Evolutionary conservation across 192 early-diverging fungal genomes (phyloP).

Genomic region (Phlyctochytrium planicorne): DNA sequence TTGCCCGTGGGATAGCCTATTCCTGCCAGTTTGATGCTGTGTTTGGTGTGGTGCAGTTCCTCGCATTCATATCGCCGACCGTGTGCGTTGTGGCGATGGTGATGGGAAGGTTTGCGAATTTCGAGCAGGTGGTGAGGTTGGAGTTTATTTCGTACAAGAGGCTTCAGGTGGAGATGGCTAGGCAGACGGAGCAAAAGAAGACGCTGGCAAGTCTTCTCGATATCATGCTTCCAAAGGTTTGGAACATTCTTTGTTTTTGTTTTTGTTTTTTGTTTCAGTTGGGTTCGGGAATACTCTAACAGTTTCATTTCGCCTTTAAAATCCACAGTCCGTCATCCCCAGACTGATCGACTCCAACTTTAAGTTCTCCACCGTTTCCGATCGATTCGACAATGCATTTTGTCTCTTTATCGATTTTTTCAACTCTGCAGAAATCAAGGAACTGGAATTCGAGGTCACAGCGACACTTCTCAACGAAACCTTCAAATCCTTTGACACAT

Average conservation of each 20-base stretch:
- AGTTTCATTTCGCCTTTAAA: too few species aligned
- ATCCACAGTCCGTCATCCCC: constrained; percentile 4
- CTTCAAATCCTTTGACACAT: constrained; percentile 1
- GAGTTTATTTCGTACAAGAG: constrained; percentile 7
- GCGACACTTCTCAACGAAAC: not conserved
- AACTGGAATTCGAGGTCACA: not conserved
- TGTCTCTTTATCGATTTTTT: constrained; percentile 7
- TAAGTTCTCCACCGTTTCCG: constrained; percentile 5
- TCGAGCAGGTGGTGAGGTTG: constrained; percentile 1
- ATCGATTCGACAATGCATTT: constrained; percentile 1
- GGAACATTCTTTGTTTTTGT: not conserved
- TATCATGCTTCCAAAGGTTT: constrained; percentile 4
- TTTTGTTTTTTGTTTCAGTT: too few species aligned
- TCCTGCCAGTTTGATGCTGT: not conserved
- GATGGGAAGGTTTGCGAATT: not conserved
- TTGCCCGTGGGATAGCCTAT: not conserved
- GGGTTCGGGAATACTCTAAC: too few species aligned
- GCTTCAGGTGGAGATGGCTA: not conserved
- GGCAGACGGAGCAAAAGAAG: not conserved
- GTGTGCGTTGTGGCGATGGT: not conserved
- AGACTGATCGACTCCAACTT: not conserved
- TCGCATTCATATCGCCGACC: not conserved
- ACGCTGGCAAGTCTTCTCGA: not conserved
- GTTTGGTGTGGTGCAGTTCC: not conserved
- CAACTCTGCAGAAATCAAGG: not conserved